Base-by-base conservation (phyloP, 1,284 basidiomycete genomes). In the Apiotrichum sp. region DNA sequence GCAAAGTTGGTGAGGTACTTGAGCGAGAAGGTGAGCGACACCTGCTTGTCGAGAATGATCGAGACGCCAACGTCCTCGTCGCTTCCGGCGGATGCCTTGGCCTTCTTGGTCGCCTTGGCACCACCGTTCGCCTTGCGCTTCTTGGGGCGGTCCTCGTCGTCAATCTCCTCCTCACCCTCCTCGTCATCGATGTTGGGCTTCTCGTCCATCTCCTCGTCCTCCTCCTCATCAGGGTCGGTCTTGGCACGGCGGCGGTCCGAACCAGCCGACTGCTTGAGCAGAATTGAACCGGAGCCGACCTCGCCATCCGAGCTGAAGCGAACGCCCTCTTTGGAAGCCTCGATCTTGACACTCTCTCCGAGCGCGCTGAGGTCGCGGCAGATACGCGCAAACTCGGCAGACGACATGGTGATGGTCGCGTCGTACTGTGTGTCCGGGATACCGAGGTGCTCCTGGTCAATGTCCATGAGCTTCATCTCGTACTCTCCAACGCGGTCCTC, bases 381-480 rank as follows among this genome's bases (percentile, higher is more conserved):
- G 72, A 98, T 98, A 53, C 93, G 86, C 35, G 85, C 79, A 72
- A 98, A 97, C 76, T 98, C 96, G 50, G 80, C 63, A 0, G 92
- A 85, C 7, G 88, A 84, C 84, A 99, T 86, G 35, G 86, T 87
- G 55, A 98, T 86, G 52, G 89, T 87, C 16, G 92, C 91, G 69
- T 98, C 95, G 77, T 98, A 99, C 61, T 93, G 88, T 3, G 96
- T 99, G 66, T 98, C 93, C n/a, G 96, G 96, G 67, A 98, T 98
- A 51, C 89, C 89, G 53, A 98, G 87, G 56, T 86, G 87, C 77
- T 98, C 96, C 38, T 88, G 81, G 77, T 99, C 95, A 69, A 99
- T 99, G 71, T 98, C 96, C 93, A 99, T 98, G 54, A 98, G 84
- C 77, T 98, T 98, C 86, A 99, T 91, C 69, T 97, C 93, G 78